A percentile compares a stretch with the other conserved stretches of the same genome.
phyloP scores from a whole-genome alignment of 2,329 filamentous ascomycete species.

The Epichloe sibirici region DNA sequence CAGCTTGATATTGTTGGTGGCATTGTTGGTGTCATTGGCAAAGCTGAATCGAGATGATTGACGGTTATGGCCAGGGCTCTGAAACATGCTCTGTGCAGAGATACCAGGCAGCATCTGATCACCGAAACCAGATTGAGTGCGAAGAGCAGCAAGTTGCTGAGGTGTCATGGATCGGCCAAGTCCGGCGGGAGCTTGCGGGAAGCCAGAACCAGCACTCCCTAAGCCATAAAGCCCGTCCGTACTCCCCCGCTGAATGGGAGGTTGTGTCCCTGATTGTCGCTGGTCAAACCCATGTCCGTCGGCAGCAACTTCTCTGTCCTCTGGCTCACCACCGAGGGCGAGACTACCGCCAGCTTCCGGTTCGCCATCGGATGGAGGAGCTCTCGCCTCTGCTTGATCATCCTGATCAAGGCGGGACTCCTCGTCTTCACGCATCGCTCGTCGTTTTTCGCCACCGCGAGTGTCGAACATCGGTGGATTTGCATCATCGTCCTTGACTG shows the following conservation, averaged over 20 bases:
- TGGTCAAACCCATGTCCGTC: constrained; percentile 42
- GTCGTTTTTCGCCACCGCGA: constrained; percentile 69
- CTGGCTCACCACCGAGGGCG: constrained; percentile 84
- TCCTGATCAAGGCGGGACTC: constrained; percentile 40
- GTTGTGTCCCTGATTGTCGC: constrained; percentile 57
- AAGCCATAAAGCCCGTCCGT: constrained; percentile 43
- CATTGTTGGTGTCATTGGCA: constrained; percentile 54
- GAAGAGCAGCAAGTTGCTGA: constrained; percentile 57
- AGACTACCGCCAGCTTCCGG: constrained; percentile 72
- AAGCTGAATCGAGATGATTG: constrained; percentile 85
- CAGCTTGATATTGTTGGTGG: constrained; percentile 52
- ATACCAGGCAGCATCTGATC: constrained; percentile 50
- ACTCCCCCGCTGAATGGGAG: constrained; percentile 59
- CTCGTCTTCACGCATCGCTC: constrained; percentile 64
- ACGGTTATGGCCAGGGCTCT: constrained; percentile 59
- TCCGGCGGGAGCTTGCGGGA: constrained; percentile 35
- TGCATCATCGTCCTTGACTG: constrained; percentile 11
- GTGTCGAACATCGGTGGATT: constrained; percentile 70
- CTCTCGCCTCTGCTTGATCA: constrained; percentile 31
- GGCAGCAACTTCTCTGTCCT: constrained; percentile 53
- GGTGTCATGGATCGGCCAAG: constrained; percentile 64
- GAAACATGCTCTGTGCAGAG: constrained; percentile 36
- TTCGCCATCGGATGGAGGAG: constrained; percentile 52
- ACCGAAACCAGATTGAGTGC: constrained; percentile 47
- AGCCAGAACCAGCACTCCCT: constrained; percentile 33